Evolutionary conservation across 768 basidiomycete species (phyloP), one percentile per base, ranked within the genome.

Genomic region (Lactarius hatsudake): DNA sequence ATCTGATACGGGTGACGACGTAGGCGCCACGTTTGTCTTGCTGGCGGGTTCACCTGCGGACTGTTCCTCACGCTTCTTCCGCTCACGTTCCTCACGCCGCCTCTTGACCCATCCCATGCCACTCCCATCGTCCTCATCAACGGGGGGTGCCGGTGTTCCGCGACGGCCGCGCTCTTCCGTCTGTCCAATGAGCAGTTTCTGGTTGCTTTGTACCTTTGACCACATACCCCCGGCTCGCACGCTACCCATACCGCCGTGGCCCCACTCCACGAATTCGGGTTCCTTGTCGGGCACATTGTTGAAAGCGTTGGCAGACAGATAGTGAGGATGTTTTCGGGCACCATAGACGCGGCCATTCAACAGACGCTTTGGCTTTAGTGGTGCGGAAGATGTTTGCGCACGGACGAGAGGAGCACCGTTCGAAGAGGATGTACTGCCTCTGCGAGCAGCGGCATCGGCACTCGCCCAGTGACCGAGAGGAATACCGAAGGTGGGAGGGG

Each of bases 211-310:
- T 69, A 42, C 64, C 70, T 36, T 74, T 67, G 53, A 8, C 71
- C 71, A 71, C 36, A 60, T 71, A n/a, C 69, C 63, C 23, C 67
- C 62, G 28, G 59, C 12, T 12, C 18, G 23, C 15, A 81, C 81
- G 42, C 83, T 84, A 20, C 92, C 92, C 87, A 93, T 87, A 4
- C 90, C 90, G 36, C 90, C 90, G 63, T 89, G 89, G 0, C 93
- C 93, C 93, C 93, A 95, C 75, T 95, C 93, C 18, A 93, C 90
- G 72, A 95, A 95, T 73, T 88, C 88, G 53, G 89, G 89, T 66
- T 91, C 90, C 0, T 85, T 81, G 36, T 86, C 68, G 8, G 54
- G 62, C 53, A 62, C 84, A 64, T 81, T 86, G 3, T 81, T 84
- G 63, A 90, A 90, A 0, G 81, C 84, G 45, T 78, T 78, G 18